Evolutionary conservation across 345 rosid species (phyloP).

Genomic region (Heritiera fomes): DNA sequence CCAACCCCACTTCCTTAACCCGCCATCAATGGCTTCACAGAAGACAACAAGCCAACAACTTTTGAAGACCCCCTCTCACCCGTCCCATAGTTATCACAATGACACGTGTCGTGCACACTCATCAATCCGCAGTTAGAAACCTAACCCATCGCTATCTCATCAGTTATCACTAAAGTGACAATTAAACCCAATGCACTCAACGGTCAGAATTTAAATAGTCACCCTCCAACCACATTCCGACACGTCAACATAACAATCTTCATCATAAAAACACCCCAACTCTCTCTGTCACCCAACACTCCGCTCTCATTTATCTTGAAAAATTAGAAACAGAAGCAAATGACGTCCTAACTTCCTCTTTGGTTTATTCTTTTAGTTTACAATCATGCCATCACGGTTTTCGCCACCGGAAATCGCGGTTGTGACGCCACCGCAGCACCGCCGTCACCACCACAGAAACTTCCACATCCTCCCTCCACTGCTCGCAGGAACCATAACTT

Average conservation of each 20-base stretch:
- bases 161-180: conserved; percentile 15
- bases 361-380: conserved; percentile 22
- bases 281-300: not conserved
- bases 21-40: conserved; percentile 17
- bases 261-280: not conserved
- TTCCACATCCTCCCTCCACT: conserved; percentile 35
- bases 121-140: not conserved
- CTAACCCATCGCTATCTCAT: conserved; percentile 6
- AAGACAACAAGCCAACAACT: not conserved
- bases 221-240: conserved; percentile 1
- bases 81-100: not conserved
- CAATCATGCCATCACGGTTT: conserved; percentile 58
- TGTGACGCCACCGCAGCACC: conserved; percentile 20
- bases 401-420: conserved; percentile 30
- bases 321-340: not conserved
- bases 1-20: not conserved
- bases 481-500: conserved; percentile 35
- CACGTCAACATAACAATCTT: conserved; percentile 8
- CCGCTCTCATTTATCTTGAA: not conserved
- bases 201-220: not conserved
- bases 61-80: not conserved
- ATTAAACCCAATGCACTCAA: not conserved
- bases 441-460: conserved; percentile 11
- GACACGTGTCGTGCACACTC: not conserved
- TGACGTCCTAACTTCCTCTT: conserved; percentile 26